These are phyloP conservation scores for Pseudomassariella vexata DNA, from an alignment of 2,329 filamentous ascomycete genomes.

Conservation along the genomic window DNA sequence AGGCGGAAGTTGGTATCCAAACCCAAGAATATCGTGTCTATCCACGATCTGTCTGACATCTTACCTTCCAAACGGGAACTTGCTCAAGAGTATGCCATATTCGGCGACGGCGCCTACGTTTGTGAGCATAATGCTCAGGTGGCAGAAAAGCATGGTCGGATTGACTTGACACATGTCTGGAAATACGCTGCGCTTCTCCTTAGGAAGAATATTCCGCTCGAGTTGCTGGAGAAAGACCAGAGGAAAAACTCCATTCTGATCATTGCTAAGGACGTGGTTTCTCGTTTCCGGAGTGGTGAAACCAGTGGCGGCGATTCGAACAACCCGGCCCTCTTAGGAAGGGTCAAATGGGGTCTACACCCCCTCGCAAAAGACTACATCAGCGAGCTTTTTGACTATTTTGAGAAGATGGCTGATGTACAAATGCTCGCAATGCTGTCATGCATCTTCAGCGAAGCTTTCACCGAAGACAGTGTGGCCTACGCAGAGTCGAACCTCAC, in stretches of 20 bases:
- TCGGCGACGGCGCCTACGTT: conserved; percentile 74
- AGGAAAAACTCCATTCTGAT: conserved; percentile 58
- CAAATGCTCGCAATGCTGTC: conserved; percentile 70
- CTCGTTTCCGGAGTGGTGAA: conserved; percentile 29
- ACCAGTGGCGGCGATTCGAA: conserved; percentile 11
- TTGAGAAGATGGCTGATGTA: conserved; percentile 55
- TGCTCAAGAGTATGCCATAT: conserved; percentile 75
- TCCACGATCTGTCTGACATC: conserved; percentile 63
- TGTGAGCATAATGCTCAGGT: conserved; percentile 80
- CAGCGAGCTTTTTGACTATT: conserved; percentile 56
- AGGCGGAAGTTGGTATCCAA: conserved; percentile 39
- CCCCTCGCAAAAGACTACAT: conserved; percentile 59
- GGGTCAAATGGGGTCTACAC: conserved; percentile 64
- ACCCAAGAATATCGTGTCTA: conserved; percentile 65
- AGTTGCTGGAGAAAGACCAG: conserved; percentile 51
- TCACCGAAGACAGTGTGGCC: conserved; percentile 47
- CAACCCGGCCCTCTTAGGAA: conserved; percentile 39
- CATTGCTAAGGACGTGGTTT: conserved; percentile 58
- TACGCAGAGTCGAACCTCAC: conserved; percentile 52
- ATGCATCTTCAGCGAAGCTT: conserved; percentile 61
- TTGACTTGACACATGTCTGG: conserved; percentile 79
- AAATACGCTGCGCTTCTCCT: conserved; percentile 72
- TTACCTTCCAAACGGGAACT: conserved; percentile 76
- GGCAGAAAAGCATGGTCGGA: conserved; percentile 63
- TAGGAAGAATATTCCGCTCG: conserved; percentile 67